These are phyloP conservation scores for Aethionema arabicum DNA, from an alignment of 345 rosid species.

Conservation along the genomic window DNA sequence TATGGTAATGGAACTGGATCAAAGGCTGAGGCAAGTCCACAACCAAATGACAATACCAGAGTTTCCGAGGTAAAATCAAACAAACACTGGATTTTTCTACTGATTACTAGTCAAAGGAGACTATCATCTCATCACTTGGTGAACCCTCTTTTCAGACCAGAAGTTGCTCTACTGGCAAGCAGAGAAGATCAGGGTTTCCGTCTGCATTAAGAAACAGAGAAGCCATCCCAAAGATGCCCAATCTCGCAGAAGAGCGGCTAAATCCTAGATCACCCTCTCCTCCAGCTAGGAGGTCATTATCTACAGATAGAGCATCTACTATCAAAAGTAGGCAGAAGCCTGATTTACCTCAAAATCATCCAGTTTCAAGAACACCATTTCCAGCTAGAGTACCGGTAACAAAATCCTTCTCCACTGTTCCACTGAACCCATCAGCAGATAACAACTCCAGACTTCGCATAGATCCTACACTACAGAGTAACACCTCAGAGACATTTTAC, in stretches of 20 bases:
- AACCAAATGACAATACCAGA: slow-evolving; percentile 48
- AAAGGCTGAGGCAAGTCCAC: slow-evolving; percentile 60
- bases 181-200: slow-evolving; percentile 73
- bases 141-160: slow-evolving; percentile 51
- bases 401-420: slow-evolving; percentile 52
- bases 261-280: slow-evolving; percentile 71
- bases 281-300: slow-evolving; percentile 70
- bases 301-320: slow-evolving; percentile 74
- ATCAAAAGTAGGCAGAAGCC: slow-evolving; percentile 56
- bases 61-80: slow-evolving; percentile 52
- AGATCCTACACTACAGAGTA: slow-evolving; percentile 9
- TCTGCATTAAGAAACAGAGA: slow-evolving; percentile 66
- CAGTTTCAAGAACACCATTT: slow-evolving; percentile 61
- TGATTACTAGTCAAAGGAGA: neutral
- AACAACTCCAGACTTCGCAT: slow-evolving; percentile 28
- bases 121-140: slow-evolving; percentile 14
- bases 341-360: slow-evolving; percentile 56
- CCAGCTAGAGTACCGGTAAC: slow-evolving; percentile 78
- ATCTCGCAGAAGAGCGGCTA: slow-evolving; percentile 51
- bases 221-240: slow-evolving; percentile 43
- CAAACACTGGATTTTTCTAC: neutral
- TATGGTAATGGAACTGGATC: slow-evolving; percentile 39
- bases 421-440: slow-evolving; percentile 47
- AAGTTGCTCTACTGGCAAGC: slow-evolving; percentile 87
- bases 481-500: slow-evolving; percentile 45